Evolutionary conservation across 768 basidiomycete species (phyloP).

Genomic region (Trametes maxima): DNA sequence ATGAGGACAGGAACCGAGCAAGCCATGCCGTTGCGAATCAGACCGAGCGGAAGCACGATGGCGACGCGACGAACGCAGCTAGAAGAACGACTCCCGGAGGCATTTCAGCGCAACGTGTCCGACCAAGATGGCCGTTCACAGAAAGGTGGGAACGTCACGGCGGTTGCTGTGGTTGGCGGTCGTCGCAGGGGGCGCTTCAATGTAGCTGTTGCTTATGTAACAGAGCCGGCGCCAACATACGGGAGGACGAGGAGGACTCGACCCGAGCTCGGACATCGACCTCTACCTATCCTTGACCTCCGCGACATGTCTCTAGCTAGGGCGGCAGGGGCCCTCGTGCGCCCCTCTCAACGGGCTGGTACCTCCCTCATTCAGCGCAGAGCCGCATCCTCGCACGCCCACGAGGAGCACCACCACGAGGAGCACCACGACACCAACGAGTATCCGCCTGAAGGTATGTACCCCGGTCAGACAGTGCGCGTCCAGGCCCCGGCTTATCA

Average conservation of each 20-base stretch:
- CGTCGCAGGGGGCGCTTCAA: neutral
- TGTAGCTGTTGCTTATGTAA: conserved; percentile 13
- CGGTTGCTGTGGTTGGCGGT: no score
- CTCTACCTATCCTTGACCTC: conserved; percentile 4
- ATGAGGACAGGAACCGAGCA: conserved; percentile 8
- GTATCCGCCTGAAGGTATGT: conserved; percentile 63
- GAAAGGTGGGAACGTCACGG: neutral
- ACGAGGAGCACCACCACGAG: conserved; percentile 44
- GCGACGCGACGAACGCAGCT: conserved; percentile 3
- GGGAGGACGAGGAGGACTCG: conserved; percentile 6
- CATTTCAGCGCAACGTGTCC: neutral
- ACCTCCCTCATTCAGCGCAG: conserved; percentile 41
- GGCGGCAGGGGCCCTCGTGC: conserved; percentile 35
- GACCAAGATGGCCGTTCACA: neutral
- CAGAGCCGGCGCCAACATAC: neutral
- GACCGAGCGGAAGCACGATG: neutral
- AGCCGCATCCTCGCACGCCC: conserved; percentile 44
- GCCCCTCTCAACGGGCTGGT: conserved; percentile 35
- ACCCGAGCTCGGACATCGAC: conserved; percentile 3
- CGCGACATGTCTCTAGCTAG: conserved; percentile 47
- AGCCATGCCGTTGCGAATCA: neutral
- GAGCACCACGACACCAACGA: conserved; percentile 41
- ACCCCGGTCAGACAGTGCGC: neutral
- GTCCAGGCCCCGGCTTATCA: conserved; percentile 1
- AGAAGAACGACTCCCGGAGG: conserved; percentile 3